Conservation (phyloP, 2,329 filamentous ascomycete species). For the Stagonosporopsis vannaccii region DNA sequence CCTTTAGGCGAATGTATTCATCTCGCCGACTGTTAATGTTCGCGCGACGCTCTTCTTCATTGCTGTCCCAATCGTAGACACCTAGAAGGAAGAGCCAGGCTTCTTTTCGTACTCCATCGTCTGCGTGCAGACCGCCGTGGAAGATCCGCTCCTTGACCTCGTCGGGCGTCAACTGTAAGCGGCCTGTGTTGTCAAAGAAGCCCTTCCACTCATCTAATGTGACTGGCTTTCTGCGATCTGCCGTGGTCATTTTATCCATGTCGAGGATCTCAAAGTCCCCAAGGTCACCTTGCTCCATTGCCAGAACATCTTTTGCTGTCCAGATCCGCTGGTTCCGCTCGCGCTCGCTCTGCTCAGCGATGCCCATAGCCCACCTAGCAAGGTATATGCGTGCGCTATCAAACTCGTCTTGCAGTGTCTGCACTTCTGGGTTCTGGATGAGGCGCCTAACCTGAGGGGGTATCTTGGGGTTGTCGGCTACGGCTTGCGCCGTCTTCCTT, state of each 20-base stretch:
- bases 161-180: conserved; percentile 79
- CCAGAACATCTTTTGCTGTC: conserved; percentile 90
- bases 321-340: conserved; percentile 88
- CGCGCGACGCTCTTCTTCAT: conserved; percentile 80
- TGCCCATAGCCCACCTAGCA: conserved; percentile 97
- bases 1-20: conserved; percentile 93
- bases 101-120: conserved; percentile 93
- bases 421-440: conserved; percentile 90
- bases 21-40: conserved; percentile 86
- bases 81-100: conserved; percentile 95
- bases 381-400: conserved; percentile 95
- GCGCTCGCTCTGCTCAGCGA: conserved; percentile 93
- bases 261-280: conserved; percentile 96
- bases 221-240: conserved; percentile 79
- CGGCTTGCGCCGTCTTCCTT: conserved; percentile 85
- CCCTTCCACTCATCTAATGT: conserved; percentile 87
- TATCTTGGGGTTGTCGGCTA: conserved; percentile 88
- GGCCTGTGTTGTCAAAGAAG: conserved; percentile 84
- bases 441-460: conserved; percentile 87
- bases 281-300: conserved; percentile 92
- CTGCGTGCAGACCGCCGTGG: conserved; percentile 86
- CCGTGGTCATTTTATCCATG: conserved; percentile 74
- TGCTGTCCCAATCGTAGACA: conserved; percentile 93
- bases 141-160: conserved; percentile 98
- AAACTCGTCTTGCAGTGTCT: conserved; percentile 95